A percentile compares a stretch with the other conserved stretches of the same genome.
These are phyloP conservation scores for Aspergillus panamensis DNA, from an alignment of 495 filamentous ascomycete species.

Conservation along the genomic window DNA sequence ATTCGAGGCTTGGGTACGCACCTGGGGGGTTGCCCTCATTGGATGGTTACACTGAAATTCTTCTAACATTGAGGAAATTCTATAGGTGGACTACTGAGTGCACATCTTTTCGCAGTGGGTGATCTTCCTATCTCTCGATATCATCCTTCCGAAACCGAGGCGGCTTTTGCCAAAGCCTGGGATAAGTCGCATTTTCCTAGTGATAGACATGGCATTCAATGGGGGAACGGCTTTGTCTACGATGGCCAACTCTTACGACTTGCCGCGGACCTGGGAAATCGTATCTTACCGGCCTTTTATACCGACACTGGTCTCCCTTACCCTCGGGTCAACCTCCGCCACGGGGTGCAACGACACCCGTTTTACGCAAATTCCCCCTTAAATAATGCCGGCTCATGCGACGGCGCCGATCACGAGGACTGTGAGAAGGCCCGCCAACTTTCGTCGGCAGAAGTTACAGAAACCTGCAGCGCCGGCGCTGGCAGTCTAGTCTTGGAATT, in stretches of 20 bases:
- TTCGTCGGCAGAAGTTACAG: conserved; percentile 68
- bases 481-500: conserved; percentile 94
- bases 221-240: conserved; percentile 78
- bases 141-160: conserved; percentile 42
- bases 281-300: conserved; percentile 86
- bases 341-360: conserved; percentile 65
- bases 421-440: conserved; percentile 35
- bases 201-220: conserved; percentile 55
- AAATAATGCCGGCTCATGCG: conserved; percentile 41
- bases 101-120: conserved; percentile 88
- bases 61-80: conserved; percentile 3
- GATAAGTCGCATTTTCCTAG: conserved; percentile 31
- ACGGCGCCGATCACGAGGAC: conserved; percentile 20
- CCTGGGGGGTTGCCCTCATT: not conserved
- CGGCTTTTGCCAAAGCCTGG: conserved; percentile 39
- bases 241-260: conserved; percentile 84
- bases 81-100: conserved; percentile 75
- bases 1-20: conserved; percentile 75
- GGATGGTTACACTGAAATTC: not conserved
- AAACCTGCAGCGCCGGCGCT: conserved; percentile 94
- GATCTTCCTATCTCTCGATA: conserved; percentile 83
- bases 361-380: conserved; percentile 82
- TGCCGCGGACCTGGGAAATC: conserved; percentile 75
- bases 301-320: conserved; percentile 89
- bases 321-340: conserved; percentile 86